Evolutionary conservation across 306 rosid genomes (phyloP).

Genomic region (Pyrus pyrifolia): DNA sequence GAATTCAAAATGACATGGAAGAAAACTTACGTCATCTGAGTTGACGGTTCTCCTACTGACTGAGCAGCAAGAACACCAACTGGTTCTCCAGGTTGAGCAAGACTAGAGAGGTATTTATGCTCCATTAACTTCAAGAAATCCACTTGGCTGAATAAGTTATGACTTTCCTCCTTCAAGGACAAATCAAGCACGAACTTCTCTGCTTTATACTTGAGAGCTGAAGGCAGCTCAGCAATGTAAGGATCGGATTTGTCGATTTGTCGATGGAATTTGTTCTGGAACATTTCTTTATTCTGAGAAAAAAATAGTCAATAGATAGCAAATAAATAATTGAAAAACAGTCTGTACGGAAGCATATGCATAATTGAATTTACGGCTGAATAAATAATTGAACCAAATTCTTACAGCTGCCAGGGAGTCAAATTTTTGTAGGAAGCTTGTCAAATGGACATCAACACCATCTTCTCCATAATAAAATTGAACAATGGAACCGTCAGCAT

Average conservation of each 20-base stretch:
- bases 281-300: constrained; percentile 77
- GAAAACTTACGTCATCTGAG: constrained; percentile 84
- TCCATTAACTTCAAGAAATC: constrained; percentile 75
- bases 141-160: constrained; percentile 16
- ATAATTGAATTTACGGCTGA: neutral
- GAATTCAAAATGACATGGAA: neutral
- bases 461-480: constrained; percentile 91
- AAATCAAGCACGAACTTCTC: constrained; percentile 29
- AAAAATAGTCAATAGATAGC: neutral
- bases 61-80: constrained; percentile 96
- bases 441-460: constrained; percentile 92
- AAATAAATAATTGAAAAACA: constrained; percentile 13
- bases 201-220: constrained; percentile 53
- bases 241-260: constrained; percentile 50
- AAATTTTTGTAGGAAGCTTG: constrained; percentile 69
- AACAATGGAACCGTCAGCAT: constrained; percentile 84
- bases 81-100: constrained; percentile 94
- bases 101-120: constrained; percentile 77
- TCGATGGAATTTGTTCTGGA: constrained; percentile 45
- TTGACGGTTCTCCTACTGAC: constrained; percentile 95
- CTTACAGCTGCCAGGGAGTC: constrained; percentile 65
- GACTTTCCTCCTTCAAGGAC: constrained; percentile 30
- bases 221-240: constrained; percentile 62
- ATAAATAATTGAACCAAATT: constrained; percentile 10
- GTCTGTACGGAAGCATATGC: constrained; percentile 6